Percentiles rank a stretch among this genome's conserved stretches.
These are phyloP conservation scores for Zea luxurians DNA, from an alignment of 176 grass and related monocot genomes.

Conservation along the genomic window DNA sequence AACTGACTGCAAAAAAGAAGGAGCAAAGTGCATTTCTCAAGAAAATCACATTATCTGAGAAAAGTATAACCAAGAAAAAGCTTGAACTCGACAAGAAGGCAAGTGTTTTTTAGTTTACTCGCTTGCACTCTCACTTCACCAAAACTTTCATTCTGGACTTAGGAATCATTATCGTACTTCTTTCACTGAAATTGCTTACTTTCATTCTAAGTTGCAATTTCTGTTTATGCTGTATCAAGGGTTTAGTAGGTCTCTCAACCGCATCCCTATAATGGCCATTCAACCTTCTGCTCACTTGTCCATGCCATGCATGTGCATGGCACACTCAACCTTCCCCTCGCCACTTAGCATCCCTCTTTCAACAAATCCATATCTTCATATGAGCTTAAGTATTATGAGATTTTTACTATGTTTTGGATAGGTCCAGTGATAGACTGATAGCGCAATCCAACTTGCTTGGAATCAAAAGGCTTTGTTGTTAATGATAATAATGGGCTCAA, in stretches of 20 bases:
- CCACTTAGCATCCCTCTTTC: background rate
- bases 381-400: background rate
- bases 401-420: slow-evolving; percentile 10
- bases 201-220: background rate
- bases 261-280: background rate
- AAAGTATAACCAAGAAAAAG: slow-evolving; percentile 82
- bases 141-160: background rate
- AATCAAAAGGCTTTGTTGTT: background rate
- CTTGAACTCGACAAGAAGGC: slow-evolving; percentile 94
- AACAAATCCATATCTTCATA: background rate
- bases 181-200: background rate
- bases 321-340: background rate
- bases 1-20: slow-evolving; percentile 77
- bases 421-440: background rate
- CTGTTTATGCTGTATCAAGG: background rate
- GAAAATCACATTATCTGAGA: slow-evolving; percentile 79
- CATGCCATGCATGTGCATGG: background rate
- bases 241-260: background rate
- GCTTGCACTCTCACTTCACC: background rate
- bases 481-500: background rate
- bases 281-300: background rate
- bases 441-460: background rate
- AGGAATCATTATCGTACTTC: background rate
- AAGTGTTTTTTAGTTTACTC: slow-evolving; percentile 21
- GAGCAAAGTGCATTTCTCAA: slow-evolving; percentile 89